These are phyloP conservation scores for Termitomyces sp. DNA, from an alignment of 768 basidiomycete species.

Conservation along the genomic window DNA sequence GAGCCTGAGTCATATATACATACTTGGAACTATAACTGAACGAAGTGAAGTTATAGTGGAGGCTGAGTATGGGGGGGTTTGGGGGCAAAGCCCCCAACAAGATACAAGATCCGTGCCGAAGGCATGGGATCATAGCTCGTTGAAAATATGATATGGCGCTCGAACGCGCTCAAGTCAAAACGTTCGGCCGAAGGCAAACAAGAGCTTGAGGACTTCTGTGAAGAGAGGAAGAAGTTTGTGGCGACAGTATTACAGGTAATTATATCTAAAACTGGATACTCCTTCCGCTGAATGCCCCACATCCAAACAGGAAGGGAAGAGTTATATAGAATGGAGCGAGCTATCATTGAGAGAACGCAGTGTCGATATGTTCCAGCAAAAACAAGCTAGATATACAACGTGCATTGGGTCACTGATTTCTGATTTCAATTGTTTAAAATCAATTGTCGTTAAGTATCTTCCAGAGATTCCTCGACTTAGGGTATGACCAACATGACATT, in stretches of 20 bases:
- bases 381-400: conserved; percentile 7
- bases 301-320: conserved; percentile 8
- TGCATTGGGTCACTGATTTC: conserved; percentile 1
- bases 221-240: conserved; percentile 13
- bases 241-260: conserved; percentile 2
- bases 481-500: conserved; percentile 17
- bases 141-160: conserved; percentile 16
- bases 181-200: conserved; percentile 20
- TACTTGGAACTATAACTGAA: too few relatives aligned
- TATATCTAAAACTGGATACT: background rate
- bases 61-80: too few relatives aligned
- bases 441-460: conserved; percentile 12
- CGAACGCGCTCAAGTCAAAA: conserved; percentile 15
- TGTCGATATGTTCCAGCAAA: background rate
- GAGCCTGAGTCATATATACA: too few relatives aligned
- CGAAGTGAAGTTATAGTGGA: too few relatives aligned
- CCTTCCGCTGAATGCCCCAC: too few relatives aligned
- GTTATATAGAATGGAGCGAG: conserved; percentile 9
- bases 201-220: conserved; percentile 21
- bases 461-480: conserved; percentile 14
- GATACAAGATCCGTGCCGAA: too few relatives aligned
- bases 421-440: background rate
- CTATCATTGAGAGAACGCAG: background rate
- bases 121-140: too few relatives aligned
- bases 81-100: too few relatives aligned